Base-by-base conservation (phyloP, 768 basidiomycete genomes). In the Lactarius trivialis region DNA sequence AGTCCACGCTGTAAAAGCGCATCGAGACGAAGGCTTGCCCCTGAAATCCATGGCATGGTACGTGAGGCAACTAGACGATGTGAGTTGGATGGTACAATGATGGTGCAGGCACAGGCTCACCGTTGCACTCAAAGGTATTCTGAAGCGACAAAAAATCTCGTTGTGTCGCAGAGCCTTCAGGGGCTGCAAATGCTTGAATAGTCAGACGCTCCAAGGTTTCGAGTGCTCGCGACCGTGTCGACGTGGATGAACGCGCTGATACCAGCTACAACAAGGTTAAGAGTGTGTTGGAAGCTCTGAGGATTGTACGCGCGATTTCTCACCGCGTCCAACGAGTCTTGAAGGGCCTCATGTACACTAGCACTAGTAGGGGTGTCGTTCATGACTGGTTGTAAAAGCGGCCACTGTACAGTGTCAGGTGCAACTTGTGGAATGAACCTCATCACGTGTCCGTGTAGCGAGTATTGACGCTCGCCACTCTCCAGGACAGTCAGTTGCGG, bases 51-150 rank as follows among this genome's bases (percentile, higher is more conserved):
- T 2, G 79, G 63, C 28, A 91, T 72, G 6, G 89, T 69, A 57
- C 87, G 79, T 0, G 83, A 81, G 3, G 89, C 82, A 37, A 93
- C 91, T 93, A 59, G 51, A 52, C 17, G 32, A 19, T 19, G 54
- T 53, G 43, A 56, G 49, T 21, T 55, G 39, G 4, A 9, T 34
- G 12, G 19, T 30, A 8, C 34, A 19, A 49, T 34, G 15, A 17
- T 48, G 15, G 56, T 12, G 70, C 15, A 45, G 59, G 50, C 60
- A 15, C 32, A 21, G 32, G 48, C 88, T 63, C 67, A 91, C 91
- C 77, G 69, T 93, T 93, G 72, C 86, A 90, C 71, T 93, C 88
- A 67, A 93, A 92, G 0, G 83, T 83, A 67, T 88, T 83, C 70
- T 93, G 91, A 45, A 91, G 74, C 51, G 75, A 72, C 39, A 78